Conservation (phyloP, 2,329 filamentous ascomycete species). For the Cladophialophora exuberans region DNA sequence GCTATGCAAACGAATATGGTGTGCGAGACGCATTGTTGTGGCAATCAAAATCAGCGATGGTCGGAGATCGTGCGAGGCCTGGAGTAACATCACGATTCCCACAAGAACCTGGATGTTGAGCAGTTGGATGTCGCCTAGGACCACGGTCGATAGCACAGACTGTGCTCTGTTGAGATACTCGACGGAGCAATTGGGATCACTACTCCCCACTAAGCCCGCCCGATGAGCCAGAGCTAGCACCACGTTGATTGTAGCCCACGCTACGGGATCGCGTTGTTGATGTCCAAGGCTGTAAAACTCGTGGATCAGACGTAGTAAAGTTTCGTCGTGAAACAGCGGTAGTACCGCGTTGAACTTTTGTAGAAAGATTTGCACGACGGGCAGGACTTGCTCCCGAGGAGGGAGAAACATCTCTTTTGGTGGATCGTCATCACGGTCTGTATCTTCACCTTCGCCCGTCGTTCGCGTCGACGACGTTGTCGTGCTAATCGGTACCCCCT, state of each 20-base stretch:
- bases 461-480: no score
- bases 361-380: conserved; percentile 17
- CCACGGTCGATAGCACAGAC: conserved; percentile 36
- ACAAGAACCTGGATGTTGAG: conserved; percentile 39
- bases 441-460: background rate
- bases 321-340: conserved; percentile 22
- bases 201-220: conserved; percentile 12
- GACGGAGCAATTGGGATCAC: conserved; percentile 16
- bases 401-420: conserved; percentile 16
- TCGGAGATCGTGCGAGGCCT: conserved; percentile 34
- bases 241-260: conserved; percentile 39
- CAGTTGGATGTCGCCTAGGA: conserved; percentile 34
- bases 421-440: background rate
- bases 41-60: conserved; percentile 36
- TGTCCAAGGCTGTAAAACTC: conserved; percentile 12
- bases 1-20: conserved; percentile 24
- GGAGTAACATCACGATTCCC: conserved; percentile 37
- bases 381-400: conserved; percentile 18
- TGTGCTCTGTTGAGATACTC: conserved; percentile 36
- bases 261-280: conserved; percentile 31
- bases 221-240: conserved; percentile 37
- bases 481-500: no score
- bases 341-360: conserved; percentile 22
- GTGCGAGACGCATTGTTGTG: conserved; percentile 29
- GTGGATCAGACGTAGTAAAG: conserved; percentile 14